A percentile compares a stretch with the other conserved stretches of the same genome.
These are phyloP conservation scores for Colletotrichum kahawae DNA, from an alignment of 2,329 filamentous ascomycete species.

Conservation along the genomic window DNA sequence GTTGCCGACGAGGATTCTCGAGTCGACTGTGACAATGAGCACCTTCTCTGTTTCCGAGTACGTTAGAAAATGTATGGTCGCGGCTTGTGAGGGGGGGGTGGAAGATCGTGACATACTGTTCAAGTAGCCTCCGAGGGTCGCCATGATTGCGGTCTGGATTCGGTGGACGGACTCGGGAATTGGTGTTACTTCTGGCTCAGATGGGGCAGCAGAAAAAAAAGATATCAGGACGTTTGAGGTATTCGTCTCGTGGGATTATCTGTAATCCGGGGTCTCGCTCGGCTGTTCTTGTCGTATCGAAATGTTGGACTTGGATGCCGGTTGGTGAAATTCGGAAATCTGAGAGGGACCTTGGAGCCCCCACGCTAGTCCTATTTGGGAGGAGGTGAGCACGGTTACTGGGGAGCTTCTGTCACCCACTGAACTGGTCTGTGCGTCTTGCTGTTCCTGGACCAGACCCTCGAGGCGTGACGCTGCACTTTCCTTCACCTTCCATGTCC, in stretches of 20 bases:
- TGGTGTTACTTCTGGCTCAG: background rate
- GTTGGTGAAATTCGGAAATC: constrained; percentile 18
- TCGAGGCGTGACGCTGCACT: background rate
- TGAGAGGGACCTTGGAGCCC: constrained; percentile 12
- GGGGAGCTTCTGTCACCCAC: background rate
- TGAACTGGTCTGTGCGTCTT: background rate
- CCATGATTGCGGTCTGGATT: constrained; percentile 35
- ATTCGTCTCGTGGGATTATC: background rate
- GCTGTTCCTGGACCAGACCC: background rate
- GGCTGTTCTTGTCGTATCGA: background rate
- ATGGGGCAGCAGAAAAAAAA: background rate
- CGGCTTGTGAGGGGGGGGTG: background rate
- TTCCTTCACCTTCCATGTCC: background rate
- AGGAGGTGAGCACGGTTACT: background rate
- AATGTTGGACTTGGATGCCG: background rate
- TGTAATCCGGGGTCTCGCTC: background rate
- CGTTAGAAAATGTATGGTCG: constrained; percentile 28
- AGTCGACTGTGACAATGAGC: constrained; percentile 89
- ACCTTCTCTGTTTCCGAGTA: constrained; percentile 74
- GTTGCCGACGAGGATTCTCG: constrained; percentile 82
- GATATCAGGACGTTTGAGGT: background rate
- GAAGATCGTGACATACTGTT: constrained; percentile 40
- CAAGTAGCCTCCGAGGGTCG: constrained; percentile 48
- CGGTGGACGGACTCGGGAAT: background rate
- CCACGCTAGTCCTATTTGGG: constrained; percentile 9